Evolutionary conservation across 768 basidiomycete genomes (phyloP), one percentile per base, ranked within the genome.

Genomic region (Hemileccinum rubropunctum): DNA sequence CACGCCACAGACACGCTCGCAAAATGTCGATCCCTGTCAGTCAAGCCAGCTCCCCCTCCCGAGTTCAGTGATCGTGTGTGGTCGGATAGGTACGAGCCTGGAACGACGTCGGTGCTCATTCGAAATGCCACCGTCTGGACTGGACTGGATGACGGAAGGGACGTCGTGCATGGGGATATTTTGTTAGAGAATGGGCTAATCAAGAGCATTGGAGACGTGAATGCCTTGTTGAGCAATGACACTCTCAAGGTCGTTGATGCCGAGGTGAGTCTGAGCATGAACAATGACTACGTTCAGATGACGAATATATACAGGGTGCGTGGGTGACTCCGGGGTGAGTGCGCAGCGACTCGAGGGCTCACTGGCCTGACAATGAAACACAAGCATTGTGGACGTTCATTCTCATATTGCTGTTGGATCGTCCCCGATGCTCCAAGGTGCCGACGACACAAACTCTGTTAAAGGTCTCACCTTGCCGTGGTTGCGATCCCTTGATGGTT

Each of bases 121-220:
- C 75, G 70, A 50, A 89, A 92, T 61, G 88, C 83, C 10, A 82
- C 78, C 6, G 77, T 92, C 26, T 93, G 91, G 91, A 90, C 89
- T 3, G 91, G 88, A 0, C 66, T 70, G 8, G 56, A 74, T 10
- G 70, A 77, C 28, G 88, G 88, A 1, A 69, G 67, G 6, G 78
- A 86, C 54, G 61, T 84, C 8, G 54, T 85, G 10, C 67, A 69
- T n/a, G 83, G 82, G 0, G 81, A 84, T 45, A 62, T 92, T 3
- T 67, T 84, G 0, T 61, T 92, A 13, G 78, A 84, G 50, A 72
- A 77, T 43, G 89, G 90, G 0, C 45, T 91, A 14, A 76, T 91
- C 52, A 69, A 76, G 42, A 71, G 72, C 26, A 70, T 90, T 17
- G 84, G 83, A 3, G 35, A 58, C 10, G 54, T 50, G 17, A 39